Base-by-base conservation (phyloP, 2,329 filamentous ascomycete species). In the Dichotomopilus funicola region DNA sequence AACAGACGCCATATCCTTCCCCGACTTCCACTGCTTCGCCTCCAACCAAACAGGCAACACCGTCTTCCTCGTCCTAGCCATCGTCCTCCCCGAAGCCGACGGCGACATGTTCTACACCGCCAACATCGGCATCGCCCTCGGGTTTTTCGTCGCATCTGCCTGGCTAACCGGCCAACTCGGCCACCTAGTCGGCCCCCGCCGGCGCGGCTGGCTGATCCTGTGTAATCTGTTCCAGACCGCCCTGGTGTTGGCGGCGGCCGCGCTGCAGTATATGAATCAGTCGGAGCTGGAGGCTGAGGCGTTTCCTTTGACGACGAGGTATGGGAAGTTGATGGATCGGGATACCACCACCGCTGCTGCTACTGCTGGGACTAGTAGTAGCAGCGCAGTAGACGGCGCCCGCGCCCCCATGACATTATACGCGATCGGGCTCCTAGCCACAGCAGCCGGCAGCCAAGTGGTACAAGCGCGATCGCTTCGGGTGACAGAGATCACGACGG, bases 11-110 rank as follows among this genome's bases (percentile, higher is more conserved):
- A 76, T 79, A 19, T 77, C 80, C 2, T 85, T 82, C 64, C 78
- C 78, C 27, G 79, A 83, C 64, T 85, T 80, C 66, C 76, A 78
- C 67, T 83, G 79, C 64, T 84, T 85, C 66, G 78, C 79, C 11
- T 83, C 80, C 35, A 85, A 85, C 66, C 81, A 86, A 64, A 86
- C 82, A 0, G 82, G 83, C 56, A 86, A 85, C 68, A 84, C 81
- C 2, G 76, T 85, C 49, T 78, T 86, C 62, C 72, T 85, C 7
- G 70, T 75, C 56, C 64, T 79, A 9, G 80, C 79, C 35, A 71
- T 83, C 54, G 69, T 78, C 38, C 62, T 78, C 35, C 76, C 79
- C 7, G 64, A 75, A 38, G 67, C 78, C 56, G 70, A 76, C 59
- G 71, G 73, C 45, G 70, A 75, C 19, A 70, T 74, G 64, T 82